phyloP scores from a whole-genome alignment of 2,329 filamentous ascomycete species.

The Penicillium occitanis region DNA sequence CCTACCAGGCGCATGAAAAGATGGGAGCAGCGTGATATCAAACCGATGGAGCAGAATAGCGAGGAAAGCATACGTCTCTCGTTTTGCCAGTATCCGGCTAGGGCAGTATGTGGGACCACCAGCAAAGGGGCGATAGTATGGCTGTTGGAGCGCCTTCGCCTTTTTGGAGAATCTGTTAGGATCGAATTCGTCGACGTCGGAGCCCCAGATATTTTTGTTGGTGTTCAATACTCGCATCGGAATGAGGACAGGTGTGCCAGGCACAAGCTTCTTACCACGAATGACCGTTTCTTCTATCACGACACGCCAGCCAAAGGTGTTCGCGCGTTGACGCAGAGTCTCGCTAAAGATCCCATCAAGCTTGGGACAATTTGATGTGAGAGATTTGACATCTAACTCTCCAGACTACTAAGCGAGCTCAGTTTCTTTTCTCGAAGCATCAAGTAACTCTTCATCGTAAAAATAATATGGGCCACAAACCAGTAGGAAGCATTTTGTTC shows the following conservation, averaged over 20 bases:
- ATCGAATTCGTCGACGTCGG: conserved; percentile 4
- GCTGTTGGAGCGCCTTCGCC: neutral
- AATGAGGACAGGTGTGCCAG: conserved; percentile 2
- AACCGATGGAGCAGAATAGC: conserved; percentile 6
- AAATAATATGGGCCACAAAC: too few relatives aligned
- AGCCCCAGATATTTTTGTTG: neutral
- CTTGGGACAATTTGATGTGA: too few relatives aligned
- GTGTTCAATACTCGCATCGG: conserved; percentile 7
- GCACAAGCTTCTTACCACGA: conserved; percentile 2
- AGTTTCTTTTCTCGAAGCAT: too few relatives aligned
- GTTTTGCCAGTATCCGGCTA: neutral
- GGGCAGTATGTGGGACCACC: conserved; percentile 2
- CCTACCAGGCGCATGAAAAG: neutral
- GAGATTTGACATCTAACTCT: too few relatives aligned
- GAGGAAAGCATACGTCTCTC: conserved; percentile 9
- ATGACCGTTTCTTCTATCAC: neutral
- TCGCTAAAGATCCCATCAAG: too few relatives aligned
- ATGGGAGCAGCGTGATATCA: neutral
- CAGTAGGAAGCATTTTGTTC: too few relatives aligned
- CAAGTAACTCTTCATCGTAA: too few relatives aligned
- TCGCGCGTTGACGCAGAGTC: too few relatives aligned
- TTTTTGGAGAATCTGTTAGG: neutral
- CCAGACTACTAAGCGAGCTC: too few relatives aligned
- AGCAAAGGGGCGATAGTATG: conserved; percentile 10
- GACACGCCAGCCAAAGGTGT: too few relatives aligned